Base-by-base conservation (phyloP, 305 asterid genomes). In the Fraxinus sp. region DNA sequence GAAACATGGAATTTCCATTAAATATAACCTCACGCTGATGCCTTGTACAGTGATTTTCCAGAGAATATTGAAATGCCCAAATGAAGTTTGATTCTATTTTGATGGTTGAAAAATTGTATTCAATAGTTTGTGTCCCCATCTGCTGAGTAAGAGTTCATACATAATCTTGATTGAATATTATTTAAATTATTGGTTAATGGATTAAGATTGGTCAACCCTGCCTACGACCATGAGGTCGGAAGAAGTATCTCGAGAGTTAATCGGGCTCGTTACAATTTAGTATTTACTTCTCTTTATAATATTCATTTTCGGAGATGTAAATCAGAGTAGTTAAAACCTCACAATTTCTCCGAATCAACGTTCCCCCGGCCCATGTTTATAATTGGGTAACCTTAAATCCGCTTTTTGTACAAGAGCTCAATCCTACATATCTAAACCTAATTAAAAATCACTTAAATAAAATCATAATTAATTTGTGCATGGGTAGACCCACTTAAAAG, bases 101-200 rank as follows among this genome's bases (percentile, higher is more conserved):
- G 52, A 18, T 11, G 35, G 77, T 80, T 71, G 78, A 46, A 79
- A 22, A 33, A n/a, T 49, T 2, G 71, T 70, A 71, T 71, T 72
- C 22, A 46, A 80, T 57, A 36, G 78, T 80, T 80, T 36, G 59
- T 80, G 87, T 88, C 88, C 5, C 49, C 83, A 46, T 89, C 37
- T 77, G 83, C 52, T 81, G 82, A 82, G 84, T 82, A 74, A 28
- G 35, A 43, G 46, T 77, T 71, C 52, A 68, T 81, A 30, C 13
- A 52, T 41, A 32, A 59, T 62, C 71, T 20, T 6, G 71, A 62
- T 8, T 18, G 4, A 28, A 20, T 20, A 62, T 62, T 62, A 18
- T 20, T 62, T 62, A 62, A 43, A 62, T 8, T 62, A 2, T 7
- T 59, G 13, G 30, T 59, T 30, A 20, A 20, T 18, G 30, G 70